Evolutionary conservation across 179 eudicot genomes (phyloP).

Genomic region (Actinidia chinensis): DNA sequence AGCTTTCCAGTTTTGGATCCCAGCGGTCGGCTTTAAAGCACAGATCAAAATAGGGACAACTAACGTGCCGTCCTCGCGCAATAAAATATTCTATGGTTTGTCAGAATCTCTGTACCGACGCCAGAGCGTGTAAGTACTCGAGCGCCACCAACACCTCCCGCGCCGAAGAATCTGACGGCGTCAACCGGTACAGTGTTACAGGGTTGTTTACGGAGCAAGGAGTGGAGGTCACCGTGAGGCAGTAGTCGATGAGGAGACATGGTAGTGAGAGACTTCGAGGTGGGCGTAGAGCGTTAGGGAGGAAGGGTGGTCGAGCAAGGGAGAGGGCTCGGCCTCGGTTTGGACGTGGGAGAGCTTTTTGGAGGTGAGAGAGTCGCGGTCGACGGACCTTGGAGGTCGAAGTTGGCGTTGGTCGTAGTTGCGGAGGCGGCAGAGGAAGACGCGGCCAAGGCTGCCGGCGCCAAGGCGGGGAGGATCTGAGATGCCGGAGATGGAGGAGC

Average conservation of each 20-base stretch:
- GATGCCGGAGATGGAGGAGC: slow-evolving; percentile 79
- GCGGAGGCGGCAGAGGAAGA: slow-evolving; percentile 73
- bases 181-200: slow-evolving; percentile 49
- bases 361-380: slow-evolving; percentile 57
- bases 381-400: slow-evolving; percentile 87
- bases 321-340: slow-evolving; percentile 69
- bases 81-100: slow-evolving; percentile 71
- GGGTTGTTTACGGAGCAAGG: slow-evolving; percentile 70
- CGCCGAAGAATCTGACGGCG: slow-evolving; percentile 72
- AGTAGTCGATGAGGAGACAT: slow-evolving; percentile 74
- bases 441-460: slow-evolving; percentile 81
- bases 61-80: slow-evolving; percentile 82
- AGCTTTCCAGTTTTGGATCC: slow-evolving; percentile 42
- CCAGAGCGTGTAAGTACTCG: slow-evolving; percentile 80
- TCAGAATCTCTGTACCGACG: slow-evolving; percentile 77
- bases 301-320: slow-evolving; percentile 74
- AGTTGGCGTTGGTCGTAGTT: slow-evolving; percentile 59
- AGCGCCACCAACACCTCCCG: slow-evolving; percentile 74
- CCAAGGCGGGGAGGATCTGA: slow-evolving; percentile 77
- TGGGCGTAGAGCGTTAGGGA: slow-evolving; percentile 89
- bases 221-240: slow-evolving; percentile 81
- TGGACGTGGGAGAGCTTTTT: slow-evolving; percentile 68
- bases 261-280: slow-evolving; percentile 78
- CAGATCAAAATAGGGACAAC: slow-evolving; percentile 81
- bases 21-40: slow-evolving; percentile 65